Conservation (phyloP, 2,329 filamentous ascomycete species). For the Keithomyces neogunnii region DNA sequence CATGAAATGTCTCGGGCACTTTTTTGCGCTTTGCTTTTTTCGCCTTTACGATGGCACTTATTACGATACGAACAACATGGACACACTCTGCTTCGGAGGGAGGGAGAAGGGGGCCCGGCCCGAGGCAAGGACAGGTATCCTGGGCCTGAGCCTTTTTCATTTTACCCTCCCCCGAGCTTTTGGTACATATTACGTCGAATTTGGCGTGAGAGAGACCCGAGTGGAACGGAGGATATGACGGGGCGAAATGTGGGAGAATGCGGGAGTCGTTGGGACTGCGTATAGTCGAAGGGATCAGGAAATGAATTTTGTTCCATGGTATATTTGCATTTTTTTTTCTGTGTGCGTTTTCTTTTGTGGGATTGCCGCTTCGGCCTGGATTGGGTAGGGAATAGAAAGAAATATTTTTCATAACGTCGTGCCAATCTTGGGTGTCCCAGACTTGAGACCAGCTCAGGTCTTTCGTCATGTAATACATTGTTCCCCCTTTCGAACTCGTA, state of each 20-base stretch:
- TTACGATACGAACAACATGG: conserved; percentile 17
- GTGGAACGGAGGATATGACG: conserved; percentile 1
- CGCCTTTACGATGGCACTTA: conserved; percentile 22
- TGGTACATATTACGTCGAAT: conserved; percentile 10
- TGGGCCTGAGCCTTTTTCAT: background rate
- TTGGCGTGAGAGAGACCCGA: background rate
- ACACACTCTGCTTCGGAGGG: conserved; percentile 2
- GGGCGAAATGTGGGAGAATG: conserved; percentile 4
- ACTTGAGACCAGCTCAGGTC: background rate
- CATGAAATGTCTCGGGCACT: conserved; percentile 16
- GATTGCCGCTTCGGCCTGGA: conserved; percentile 8
- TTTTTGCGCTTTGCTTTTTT: conserved; percentile 21
- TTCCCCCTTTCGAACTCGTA: background rate
- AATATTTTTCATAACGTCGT: conserved; percentile 9
- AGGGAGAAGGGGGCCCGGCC: conserved; percentile 2
- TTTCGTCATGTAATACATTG: conserved; percentile 2
- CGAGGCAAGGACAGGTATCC: conserved; percentile 7
- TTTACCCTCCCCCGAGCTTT: conserved; percentile 4
- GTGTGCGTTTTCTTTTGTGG: background rate
- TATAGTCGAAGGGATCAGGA: conserved; percentile 4
- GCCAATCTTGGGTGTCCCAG: background rate
- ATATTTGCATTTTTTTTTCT: background rate
- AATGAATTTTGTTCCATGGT: conserved; percentile 3
- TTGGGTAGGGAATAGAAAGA: conserved; percentile 16
- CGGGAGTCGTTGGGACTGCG: conserved; percentile 7